Base-by-base conservation (phyloP, 1,139 yeast genomes). In the Pichia sp. region DNA sequence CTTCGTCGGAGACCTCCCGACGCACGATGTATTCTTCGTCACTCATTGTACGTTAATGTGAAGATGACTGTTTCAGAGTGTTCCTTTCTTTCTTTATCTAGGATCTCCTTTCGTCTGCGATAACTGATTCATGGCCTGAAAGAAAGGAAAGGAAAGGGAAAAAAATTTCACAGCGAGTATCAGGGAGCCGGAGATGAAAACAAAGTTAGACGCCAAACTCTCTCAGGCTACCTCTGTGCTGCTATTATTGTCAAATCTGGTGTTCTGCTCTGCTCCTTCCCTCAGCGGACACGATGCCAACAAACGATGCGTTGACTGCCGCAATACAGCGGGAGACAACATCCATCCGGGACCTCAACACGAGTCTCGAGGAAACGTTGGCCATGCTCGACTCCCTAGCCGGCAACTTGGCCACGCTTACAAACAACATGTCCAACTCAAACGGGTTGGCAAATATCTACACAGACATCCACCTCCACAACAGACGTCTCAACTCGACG, bases 11-110 rank as follows among this genome's bases (percentile, higher is more conserved):
- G 8, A 47, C 49, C 36, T 57, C 52, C 44, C 53, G 60, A 30
- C 61, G 56, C 23, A 59, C 48, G 15, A 56, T 52, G 34, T 46
- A 59, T 11, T 59, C 61, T 30, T 59, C 62, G 41, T 58, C 62
- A 49, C 59, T 54, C 62, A 59, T 59, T 16, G n/a, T n/a, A n/a
- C n/a, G n/a, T n/a, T n/a, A n/a, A n/a, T n/a, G n/a, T n/a, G n/a
- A n/a, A n/a, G n/a, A n/a, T n/a, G n/a, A n/a, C n/a, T n/a, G n/a
- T n/a, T n/a, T n/a, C n/a, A n/a, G n/a, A n/a, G n/a, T n/a, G n/a
- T 8, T 15, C n/a, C 16, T 4, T 26, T 11, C 3, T 38, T 3
- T 5, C 13, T 44, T 3, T 29, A 5, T 43, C 34, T 31, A 31
- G 6, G 8, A n/a, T 34, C 40, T 34, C n/a, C 13, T 11, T 11